phyloP scores from a whole-genome alignment of 257 asterid species.

The Prunella vulgaris region DNA sequence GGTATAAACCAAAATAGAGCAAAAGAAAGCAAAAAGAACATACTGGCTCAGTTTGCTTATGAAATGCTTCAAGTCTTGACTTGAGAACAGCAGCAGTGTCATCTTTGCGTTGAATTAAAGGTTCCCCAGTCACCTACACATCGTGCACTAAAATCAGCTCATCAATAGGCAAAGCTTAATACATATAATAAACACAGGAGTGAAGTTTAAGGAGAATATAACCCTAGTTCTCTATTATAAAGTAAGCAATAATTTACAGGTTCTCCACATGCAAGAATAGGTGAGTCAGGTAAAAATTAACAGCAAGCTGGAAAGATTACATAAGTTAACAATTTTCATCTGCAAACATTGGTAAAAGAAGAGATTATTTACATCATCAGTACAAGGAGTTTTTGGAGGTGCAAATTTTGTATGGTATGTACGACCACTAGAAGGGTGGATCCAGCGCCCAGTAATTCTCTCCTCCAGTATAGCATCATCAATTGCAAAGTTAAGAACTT shows the following conservation, averaged over 20 bases:
- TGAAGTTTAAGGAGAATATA: constrained; percentile 2
- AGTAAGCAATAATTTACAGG: background rate
- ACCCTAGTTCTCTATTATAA: background rate
- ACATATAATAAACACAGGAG: background rate
- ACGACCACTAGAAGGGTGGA: constrained; percentile 94
- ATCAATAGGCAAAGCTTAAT: background rate
- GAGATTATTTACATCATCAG: constrained; percentile 66
- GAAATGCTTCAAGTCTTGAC: constrained; percentile 93
- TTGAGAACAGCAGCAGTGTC: constrained; percentile 90
- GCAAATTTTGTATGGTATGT: constrained; percentile 80
- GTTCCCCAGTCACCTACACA: constrained; percentile 72
- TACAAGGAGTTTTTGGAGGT: constrained; percentile 73
- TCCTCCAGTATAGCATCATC: constrained; percentile 95
- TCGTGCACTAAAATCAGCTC: constrained; percentile 19
- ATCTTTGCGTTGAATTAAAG: constrained; percentile 87
- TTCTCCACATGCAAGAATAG: background rate
- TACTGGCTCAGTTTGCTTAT: constrained; percentile 89
- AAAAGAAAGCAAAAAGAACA: background rate
- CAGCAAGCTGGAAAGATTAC: background rate
- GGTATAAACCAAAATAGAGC: background rate
- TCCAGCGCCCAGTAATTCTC: constrained; percentile 98
- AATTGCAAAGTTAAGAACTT: constrained; percentile 90
- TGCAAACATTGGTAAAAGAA: background rate
- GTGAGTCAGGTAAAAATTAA: background rate
- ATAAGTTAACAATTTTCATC: background rate